Percentiles rank a stretch among this genome's conserved stretches.
These are phyloP conservation scores for Naegleria fowleri DNA, from an alignment of 208 protist genomes.

Conservation along the genomic window DNA sequence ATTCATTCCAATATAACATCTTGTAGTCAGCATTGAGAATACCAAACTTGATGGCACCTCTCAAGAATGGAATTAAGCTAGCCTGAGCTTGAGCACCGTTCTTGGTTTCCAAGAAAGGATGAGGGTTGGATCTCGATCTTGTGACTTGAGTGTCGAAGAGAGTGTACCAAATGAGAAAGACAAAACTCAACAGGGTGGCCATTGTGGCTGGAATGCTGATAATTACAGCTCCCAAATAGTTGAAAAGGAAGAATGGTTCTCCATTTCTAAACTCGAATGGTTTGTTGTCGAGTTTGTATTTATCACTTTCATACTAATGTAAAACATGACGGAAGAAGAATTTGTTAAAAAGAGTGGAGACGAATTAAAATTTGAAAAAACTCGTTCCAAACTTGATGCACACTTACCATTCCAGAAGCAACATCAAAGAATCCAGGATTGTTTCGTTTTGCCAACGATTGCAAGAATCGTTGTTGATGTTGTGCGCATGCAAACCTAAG, in stretches of 20 bases:
- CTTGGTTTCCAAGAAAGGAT: not conserved
- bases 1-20: not conserved
- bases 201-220: not conserved
- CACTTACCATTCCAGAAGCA: not conserved
- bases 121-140: not conserved
- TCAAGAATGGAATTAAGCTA: not conserved
- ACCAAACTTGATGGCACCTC: not conserved
- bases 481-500: not conserved
- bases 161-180: not conserved
- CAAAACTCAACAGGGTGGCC: not conserved
- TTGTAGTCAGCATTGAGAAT: not conserved
- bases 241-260: not conserved
- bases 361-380: no score
- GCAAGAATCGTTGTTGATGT: not conserved
- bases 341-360: no score
- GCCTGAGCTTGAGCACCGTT: not conserved
- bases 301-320: not conserved
- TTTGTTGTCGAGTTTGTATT: not conserved
- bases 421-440: not conserved
- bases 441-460: not conserved
- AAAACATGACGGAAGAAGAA: no score
- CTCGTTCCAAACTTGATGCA: no score
- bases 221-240: not conserved
- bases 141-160: not conserved
- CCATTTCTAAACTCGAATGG: conserved; percentile 1